Base-by-base conservation (phyloP, 768 basidiomycete genomes). In the Xanthoconium purpureum region DNA sequence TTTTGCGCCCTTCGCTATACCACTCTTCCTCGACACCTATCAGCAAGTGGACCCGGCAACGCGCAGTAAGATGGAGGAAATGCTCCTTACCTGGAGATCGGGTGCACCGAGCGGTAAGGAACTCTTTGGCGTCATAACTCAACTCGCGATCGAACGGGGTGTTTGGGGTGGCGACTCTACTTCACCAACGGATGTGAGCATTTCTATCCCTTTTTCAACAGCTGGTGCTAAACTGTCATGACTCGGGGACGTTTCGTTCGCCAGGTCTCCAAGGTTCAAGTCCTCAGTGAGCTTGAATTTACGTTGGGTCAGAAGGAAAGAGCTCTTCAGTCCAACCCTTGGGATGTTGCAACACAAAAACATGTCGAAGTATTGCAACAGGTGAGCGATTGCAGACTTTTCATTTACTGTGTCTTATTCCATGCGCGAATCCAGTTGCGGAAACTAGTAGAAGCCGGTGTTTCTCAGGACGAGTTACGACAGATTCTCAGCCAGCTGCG, bases 31-130 rank as follows among this genome's bases (percentile, higher is more conserved):
- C 62, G 85, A 91, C 60, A 87, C 94, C 30, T 98, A 98, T 73
- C 79, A 83, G 45, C 80, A 84, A 63, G 95, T 97, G 61, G 94
- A 97, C 68, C 84, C 84, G 49, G 74, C 73, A 40, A 96, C 92
- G 28, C 86, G 89, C 58, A 83, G 84, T 70, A 98, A 98, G 73
- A 95, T 99, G 91, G 93, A 96, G 69, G 97, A 99, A 73, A 94
- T 99, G 87, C 82, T 98, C 14, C 73, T 91, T 30, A 96, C 97
- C 7, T 99, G 97, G 97, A 81, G 94, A 39, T 88, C 85, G 24
- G 94, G 92, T 15, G 87, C 89, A 14, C 88, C 91, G 3, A 80
- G 78, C 35, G 84, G 90, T 36, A 83, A 83, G 50, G 91, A 95
- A 67, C 78, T 99, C 2, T 99, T 98, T 68, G 90, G 94, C 42